Evolutionary conservation across 805 yeast species (phyloP).

Genomic region (Saturnispora dispora): DNA sequence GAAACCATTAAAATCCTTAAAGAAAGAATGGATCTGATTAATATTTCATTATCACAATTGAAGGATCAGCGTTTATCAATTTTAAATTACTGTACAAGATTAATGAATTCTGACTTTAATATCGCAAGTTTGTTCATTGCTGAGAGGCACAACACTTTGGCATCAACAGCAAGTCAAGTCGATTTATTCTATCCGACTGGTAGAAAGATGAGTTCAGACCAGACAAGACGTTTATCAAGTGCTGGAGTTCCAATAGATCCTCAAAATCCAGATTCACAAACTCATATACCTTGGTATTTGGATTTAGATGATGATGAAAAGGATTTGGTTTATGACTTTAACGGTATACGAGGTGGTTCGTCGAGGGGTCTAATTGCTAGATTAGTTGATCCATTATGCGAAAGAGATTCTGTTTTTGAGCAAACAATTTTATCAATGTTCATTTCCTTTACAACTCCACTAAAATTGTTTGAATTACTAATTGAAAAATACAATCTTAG

Average conservation of each 20-base stretch:
- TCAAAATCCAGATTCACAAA: neutral
- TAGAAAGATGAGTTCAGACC: neutral
- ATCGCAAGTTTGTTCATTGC: conserved; percentile 44
- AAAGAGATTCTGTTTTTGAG: conserved; percentile 52
- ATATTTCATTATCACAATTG: conserved; percentile 42
- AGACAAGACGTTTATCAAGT: neutral
- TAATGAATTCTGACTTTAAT: conserved; percentile 66
- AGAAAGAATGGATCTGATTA: conserved; percentile 29
- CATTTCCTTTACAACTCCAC: conserved; percentile 60
- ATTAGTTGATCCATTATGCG: conserved; percentile 61
- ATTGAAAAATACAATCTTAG: conserved; percentile 57
- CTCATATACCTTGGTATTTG: conserved; percentile 55
- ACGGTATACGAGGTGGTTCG: conserved; percentile 81
- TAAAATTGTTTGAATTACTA: conserved; percentile 49
- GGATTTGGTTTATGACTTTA: conserved; percentile 46
- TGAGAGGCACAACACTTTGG: conserved; percentile 32
- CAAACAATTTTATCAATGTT: conserved; percentile 67
- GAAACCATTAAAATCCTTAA: conserved; percentile 31
- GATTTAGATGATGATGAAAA: conserved; percentile 52
- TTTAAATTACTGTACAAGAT: conserved; percentile 63
- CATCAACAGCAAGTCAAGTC: conserved; percentile 21
- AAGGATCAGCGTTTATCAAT: conserved; percentile 64
- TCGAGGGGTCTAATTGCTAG: conserved; percentile 69
- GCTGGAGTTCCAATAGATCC: neutral
- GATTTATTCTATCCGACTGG: conserved; percentile 23